Evolutionary conservation across 139 green algal genomes (phyloP).

Genomic region (Limnomonas spitsbergensis): DNA sequence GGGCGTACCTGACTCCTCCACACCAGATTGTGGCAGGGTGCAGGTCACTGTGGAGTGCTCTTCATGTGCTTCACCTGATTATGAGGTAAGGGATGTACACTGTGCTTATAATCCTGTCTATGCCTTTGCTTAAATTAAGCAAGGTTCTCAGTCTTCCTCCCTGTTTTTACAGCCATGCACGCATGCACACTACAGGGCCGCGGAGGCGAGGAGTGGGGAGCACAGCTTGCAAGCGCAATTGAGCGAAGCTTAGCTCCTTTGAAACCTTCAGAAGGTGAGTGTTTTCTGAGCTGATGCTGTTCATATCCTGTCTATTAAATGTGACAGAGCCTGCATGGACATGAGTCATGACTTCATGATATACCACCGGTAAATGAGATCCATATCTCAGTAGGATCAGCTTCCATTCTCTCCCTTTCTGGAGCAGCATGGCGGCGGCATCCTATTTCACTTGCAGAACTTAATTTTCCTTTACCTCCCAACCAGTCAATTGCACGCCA

Average conservation of each 20-base stretch:
- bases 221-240: constrained; percentile 53
- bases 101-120: not conserved
- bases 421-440: too few species aligned
- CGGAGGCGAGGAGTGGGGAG: constrained; percentile 60
- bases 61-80: constrained; percentile 67
- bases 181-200: constrained; percentile 46
- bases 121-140: too few species aligned
- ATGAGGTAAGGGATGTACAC: constrained; percentile 48
- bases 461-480: not conserved
- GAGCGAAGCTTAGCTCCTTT: constrained; percentile 39
- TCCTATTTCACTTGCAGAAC: not conserved
- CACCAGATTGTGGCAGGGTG: constrained; percentile 59
- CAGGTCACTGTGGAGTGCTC: constrained; percentile 73
- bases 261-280: constrained; percentile 13
- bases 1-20: constrained; percentile 27
- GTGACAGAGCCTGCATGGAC: too few species aligned
- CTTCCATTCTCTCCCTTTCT: too few species aligned
- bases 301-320: not conserved
- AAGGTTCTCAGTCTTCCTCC: too few species aligned
- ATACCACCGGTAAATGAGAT: too few species aligned
- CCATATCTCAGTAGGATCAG: too few species aligned
- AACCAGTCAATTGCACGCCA: too few species aligned
- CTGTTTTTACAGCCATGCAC: not conserved
- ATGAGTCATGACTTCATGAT: too few species aligned
- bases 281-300: not conserved